Evolutionary conservation across 2,329 filamentous ascomycete species (phyloP).

Genomic region (Epichloe baconii): DNA sequence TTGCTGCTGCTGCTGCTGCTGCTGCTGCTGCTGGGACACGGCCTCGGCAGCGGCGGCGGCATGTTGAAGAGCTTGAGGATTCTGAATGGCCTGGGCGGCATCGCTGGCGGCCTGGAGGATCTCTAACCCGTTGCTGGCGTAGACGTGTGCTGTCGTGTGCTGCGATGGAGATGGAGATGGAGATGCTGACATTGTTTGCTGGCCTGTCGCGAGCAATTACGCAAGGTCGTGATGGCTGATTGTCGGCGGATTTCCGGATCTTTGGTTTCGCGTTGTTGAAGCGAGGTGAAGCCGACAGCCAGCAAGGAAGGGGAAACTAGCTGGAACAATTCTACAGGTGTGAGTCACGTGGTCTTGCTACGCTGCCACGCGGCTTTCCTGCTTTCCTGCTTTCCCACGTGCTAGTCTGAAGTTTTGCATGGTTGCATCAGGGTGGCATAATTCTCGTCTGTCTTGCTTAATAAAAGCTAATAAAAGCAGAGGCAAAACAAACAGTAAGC

Average conservation of each 20-base stretch:
- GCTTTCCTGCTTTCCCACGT: too few relatives aligned
- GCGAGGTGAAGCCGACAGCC: slow-evolving; percentile 25
- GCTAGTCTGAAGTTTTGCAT: too few relatives aligned
- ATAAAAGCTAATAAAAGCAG: background rate
- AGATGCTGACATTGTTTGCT: slow-evolving; percentile 12
- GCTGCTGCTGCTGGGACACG: slow-evolving; percentile 13
- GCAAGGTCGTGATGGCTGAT: slow-evolving; percentile 26
- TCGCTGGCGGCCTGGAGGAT: slow-evolving; percentile 33
- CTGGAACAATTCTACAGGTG: background rate
- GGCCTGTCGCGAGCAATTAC: background rate
- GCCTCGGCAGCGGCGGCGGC: slow-evolving; percentile 24
- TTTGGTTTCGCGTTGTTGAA: slow-evolving; percentile 20
- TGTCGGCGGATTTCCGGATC: slow-evolving; percentile 30
- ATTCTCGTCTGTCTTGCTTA: too few relatives aligned
- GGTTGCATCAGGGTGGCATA: too few relatives aligned
- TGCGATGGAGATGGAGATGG: slow-evolving; percentile 12
- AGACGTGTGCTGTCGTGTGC: slow-evolving; percentile 24
- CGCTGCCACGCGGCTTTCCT: too few relatives aligned
- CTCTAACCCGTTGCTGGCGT: slow-evolving; percentile 32
- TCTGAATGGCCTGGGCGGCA: slow-evolving; percentile 27
- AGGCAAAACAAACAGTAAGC: too few relatives aligned
- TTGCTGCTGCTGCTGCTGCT: background rate
- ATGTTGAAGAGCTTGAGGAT: slow-evolving; percentile 25
- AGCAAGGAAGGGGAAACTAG: background rate
- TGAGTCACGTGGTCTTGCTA: background rate